These are phyloP conservation scores for Tuber indicum DNA, from an alignment of 495 filamentous ascomycete genomes.

Conservation along the genomic window DNA sequence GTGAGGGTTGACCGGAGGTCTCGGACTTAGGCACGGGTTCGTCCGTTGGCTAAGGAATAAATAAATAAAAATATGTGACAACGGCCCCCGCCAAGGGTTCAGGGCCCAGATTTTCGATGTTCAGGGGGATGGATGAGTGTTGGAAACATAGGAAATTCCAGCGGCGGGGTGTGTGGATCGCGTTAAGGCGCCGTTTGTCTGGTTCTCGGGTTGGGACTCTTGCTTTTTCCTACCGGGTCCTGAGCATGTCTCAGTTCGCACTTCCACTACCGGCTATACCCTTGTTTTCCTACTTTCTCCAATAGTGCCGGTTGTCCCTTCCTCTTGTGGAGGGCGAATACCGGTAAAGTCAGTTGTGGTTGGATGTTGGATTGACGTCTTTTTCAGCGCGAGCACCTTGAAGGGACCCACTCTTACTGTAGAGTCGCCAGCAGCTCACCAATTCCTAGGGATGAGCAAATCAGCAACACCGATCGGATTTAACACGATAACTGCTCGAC, in stretches of 20 bases:
- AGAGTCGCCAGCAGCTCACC: background rate
- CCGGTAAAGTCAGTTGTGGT: background rate
- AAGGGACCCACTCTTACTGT: background rate
- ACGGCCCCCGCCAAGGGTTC: slow-evolving; percentile 49
- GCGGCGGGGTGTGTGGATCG: slow-evolving; percentile 95
- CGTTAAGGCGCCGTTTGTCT: slow-evolving; percentile 59
- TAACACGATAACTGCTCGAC: background rate
- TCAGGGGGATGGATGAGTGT: slow-evolving; percentile 81
- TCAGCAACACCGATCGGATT: background rate
- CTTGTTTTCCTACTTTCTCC: background rate
- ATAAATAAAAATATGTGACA: slow-evolving; percentile 3
- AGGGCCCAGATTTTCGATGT: slow-evolving; percentile 83
- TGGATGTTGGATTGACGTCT: background rate
- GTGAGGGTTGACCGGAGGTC: background rate
- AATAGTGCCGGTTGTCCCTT: background rate
- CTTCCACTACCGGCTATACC: background rate
- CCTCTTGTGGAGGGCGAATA: background rate
- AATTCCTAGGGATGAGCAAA: background rate
- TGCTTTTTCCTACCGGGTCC: slow-evolving; percentile 12
- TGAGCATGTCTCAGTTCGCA: background rate
- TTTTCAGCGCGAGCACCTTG: background rate
- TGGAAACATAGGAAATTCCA: slow-evolving; percentile 91
- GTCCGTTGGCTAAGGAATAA: slow-evolving; percentile 1
- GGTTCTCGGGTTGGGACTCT: slow-evolving; percentile 25
- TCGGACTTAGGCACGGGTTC: background rate